Evolutionary conservation across 352 stramenopile species (phyloP).

Genomic region (Globisporangium cystogenes): DNA sequence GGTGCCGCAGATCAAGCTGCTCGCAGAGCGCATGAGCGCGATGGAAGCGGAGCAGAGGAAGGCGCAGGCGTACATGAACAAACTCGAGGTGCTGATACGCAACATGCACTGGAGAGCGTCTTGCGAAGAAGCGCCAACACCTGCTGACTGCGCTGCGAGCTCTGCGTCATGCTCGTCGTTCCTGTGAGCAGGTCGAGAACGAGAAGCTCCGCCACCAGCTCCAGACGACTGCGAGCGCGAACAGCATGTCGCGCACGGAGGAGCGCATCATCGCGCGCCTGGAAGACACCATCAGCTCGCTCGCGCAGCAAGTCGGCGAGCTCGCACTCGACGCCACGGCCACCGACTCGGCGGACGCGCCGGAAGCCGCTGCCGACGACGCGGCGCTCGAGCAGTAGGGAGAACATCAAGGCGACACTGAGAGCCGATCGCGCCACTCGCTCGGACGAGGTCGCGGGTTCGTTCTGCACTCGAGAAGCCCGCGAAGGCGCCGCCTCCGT

Average conservation of each 20-base stretch:
- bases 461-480: not conserved
- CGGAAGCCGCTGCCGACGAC: not conserved
- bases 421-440: no score
- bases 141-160: not conserved
- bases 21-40: slow-evolving; percentile 42
- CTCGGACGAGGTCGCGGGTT: not conserved
- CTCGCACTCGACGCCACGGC: slow-evolving; percentile 25
- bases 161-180: not conserved
- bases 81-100: slow-evolving; percentile 31
- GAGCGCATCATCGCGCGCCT: slow-evolving; percentile 39
- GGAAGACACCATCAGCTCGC: slow-evolving; percentile 36
- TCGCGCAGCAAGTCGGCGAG: slow-evolving; percentile 37
- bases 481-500: not conserved
- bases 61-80: slow-evolving; percentile 25
- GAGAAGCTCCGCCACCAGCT: slow-evolving; percentile 26
- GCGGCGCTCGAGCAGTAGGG: not conserved
- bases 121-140: not conserved
- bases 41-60: slow-evolving; percentile 41
- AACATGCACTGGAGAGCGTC: not conserved
- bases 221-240: slow-evolving; percentile 4
- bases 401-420: not conserved
- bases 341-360: not conserved
- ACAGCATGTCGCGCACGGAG: slow-evolving; percentile 25
- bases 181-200: slow-evolving; percentile 26
- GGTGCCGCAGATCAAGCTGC: slow-evolving; percentile 45